Conservation (phyloP, 1,284 basidiomycete species). For the Baeospora myosura region DNA sequence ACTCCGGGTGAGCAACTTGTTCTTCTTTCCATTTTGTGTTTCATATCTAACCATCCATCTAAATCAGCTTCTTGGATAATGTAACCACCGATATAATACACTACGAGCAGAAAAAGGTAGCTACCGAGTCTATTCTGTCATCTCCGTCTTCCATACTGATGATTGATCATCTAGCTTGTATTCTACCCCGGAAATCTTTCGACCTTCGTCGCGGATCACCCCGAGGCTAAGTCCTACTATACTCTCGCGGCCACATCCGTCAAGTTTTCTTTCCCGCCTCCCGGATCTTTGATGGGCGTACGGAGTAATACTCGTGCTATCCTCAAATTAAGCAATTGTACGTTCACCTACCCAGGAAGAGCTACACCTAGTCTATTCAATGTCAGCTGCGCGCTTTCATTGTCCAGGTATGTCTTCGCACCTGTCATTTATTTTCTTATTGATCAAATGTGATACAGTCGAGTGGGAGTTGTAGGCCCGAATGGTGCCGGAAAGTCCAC, state of each 20-base stretch:
- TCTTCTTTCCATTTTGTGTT: constrained; percentile 4
- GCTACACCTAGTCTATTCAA: constrained; percentile 77
- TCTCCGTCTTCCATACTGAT: neutral
- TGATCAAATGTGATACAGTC: constrained; percentile 35
- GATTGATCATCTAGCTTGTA: constrained; percentile 51
- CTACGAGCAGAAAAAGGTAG: constrained; percentile 90
- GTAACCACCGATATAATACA: constrained; percentile 98
- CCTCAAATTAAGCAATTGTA: constrained; percentile 87
- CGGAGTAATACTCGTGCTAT: constrained; percentile 96
- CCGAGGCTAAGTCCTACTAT: constrained; percentile 96
- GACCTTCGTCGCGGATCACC: constrained; percentile 85
- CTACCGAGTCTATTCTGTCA: neutral
- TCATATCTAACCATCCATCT: constrained; percentile 11
- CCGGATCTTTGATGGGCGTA: constrained; percentile 95
- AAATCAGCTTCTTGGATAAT: constrained; percentile 90
- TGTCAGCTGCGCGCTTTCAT: constrained; percentile 87
- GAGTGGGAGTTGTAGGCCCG: constrained; percentile 86
- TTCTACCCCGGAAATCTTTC: constrained; percentile 96
- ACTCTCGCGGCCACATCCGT: constrained; percentile 91
- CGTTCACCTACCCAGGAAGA: constrained; percentile 92
- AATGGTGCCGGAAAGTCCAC: constrained; percentile 95
- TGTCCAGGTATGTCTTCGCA: constrained; percentile 61
- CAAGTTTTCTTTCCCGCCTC: constrained; percentile 95
- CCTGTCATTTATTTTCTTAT: constrained; percentile 14
- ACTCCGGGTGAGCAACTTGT: constrained; percentile 70